Evolutionary conservation across 73 alveolate genomes (phyloP).

Genomic region (Durusdinium trenchii): DNA sequence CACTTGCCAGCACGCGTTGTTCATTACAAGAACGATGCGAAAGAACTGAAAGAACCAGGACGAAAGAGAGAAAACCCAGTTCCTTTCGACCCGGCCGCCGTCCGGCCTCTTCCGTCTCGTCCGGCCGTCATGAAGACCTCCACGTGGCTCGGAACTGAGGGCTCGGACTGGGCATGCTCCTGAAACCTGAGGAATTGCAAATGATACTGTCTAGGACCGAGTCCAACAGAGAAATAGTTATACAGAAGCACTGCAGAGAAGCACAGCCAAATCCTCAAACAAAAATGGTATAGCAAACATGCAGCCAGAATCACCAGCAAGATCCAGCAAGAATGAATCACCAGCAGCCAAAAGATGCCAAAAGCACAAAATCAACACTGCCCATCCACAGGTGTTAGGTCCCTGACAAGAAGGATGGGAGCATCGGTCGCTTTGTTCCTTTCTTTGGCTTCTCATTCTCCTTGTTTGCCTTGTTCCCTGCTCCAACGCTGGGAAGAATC

Average conservation of each 20-base stretch:
- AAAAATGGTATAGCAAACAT: too few species aligned
- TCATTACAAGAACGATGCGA: background rate
- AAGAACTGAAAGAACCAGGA: background rate
- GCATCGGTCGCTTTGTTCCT: background rate
- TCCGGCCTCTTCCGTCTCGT: background rate
- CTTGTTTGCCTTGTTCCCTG: background rate
- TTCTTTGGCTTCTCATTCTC: background rate
- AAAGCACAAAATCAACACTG: background rate
- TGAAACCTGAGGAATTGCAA: background rate
- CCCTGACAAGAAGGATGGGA: background rate
- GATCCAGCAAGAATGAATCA: background rate
- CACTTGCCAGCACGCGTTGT: background rate
- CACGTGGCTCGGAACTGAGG: background rate
- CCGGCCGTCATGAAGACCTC: constrained; percentile 62
- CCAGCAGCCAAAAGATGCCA: background rate
- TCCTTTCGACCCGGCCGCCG: background rate
- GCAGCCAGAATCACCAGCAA: background rate
- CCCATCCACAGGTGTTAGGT: background rate
- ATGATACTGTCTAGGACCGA: background rate
- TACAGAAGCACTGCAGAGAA: background rate
- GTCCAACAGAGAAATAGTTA: background rate
- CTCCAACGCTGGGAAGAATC: background rate
- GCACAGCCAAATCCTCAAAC: background rate
- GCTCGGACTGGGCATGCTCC: background rate
- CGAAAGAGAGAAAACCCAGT: background rate